Conservation (phyloP, 1,139 yeast species). For the Diutina siamensis region DNA sequence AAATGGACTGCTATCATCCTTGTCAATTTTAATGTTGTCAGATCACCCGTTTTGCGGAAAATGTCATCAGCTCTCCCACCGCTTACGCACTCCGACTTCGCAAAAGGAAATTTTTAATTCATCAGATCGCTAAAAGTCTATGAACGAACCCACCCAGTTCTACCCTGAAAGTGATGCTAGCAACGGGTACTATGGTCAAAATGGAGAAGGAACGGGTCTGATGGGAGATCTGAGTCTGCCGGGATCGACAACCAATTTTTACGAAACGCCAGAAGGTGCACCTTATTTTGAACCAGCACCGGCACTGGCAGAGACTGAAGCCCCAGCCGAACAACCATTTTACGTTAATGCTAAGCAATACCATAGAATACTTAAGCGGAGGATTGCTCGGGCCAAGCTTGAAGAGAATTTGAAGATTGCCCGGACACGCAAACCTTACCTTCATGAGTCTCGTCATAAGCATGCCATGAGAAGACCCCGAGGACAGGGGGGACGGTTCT, state of each 20-base stretch:
- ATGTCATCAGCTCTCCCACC: too few species aligned
- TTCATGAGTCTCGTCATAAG: conserved; percentile 95
- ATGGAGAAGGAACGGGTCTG: background rate
- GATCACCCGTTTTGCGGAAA: too few species aligned
- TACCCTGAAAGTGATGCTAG: conserved; percentile 8
- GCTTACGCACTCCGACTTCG: conserved; percentile 1
- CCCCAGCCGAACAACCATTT: conserved; percentile 65
- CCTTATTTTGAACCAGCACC: background rate
- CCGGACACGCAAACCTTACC: conserved; percentile 83
- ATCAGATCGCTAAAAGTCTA: background rate
- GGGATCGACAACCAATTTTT: background rate
- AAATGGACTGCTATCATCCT: too few species aligned
- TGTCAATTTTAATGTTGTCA: too few species aligned
- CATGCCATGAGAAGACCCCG: conserved; percentile 99
- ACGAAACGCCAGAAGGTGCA: background rate
- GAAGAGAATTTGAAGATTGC: conserved; percentile 85
- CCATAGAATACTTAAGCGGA: conserved; percentile 83
- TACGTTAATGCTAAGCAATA: conserved; percentile 97
- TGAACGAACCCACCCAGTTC: conserved; percentile 4
- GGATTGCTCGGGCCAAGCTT: conserved; percentile 86
- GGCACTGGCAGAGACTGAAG: conserved; percentile 12
- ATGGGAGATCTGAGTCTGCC: background rate
- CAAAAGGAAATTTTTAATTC: background rate
- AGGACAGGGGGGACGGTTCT: conserved; percentile 95
- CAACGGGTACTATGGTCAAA: conserved; percentile 7